phyloP scores from a whole-genome alignment of 495 filamentous ascomycete genomes.

The Daldinia concentrica region DNA sequence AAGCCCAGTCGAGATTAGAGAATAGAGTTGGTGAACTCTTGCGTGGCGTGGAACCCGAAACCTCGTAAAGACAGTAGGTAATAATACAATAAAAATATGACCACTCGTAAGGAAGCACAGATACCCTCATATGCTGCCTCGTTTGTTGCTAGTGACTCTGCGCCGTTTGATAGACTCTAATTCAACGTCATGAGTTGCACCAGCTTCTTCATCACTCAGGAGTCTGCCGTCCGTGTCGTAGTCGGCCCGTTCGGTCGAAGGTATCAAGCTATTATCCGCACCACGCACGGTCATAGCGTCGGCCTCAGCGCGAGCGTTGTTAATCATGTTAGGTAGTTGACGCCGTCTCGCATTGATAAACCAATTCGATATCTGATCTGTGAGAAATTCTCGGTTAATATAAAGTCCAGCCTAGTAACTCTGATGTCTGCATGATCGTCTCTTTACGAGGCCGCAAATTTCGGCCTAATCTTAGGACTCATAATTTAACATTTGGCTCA shows the following conservation, averaged over 20 bases:
- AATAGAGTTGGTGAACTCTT: neutral
- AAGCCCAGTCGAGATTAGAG: neutral
- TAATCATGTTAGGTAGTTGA: slow-evolving; percentile 73
- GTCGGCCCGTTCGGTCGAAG: slow-evolving; percentile 40
- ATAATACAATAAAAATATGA: slow-evolving; percentile 27
- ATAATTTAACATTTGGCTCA: slow-evolving; percentile 27
- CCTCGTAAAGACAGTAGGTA: slow-evolving; percentile 3
- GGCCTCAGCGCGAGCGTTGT: slow-evolving; percentile 57
- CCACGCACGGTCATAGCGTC: slow-evolving; percentile 44
- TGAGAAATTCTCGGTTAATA: slow-evolving; percentile 20
- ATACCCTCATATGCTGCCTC: slow-evolving; percentile 34
- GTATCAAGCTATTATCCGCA: slow-evolving; percentile 32
- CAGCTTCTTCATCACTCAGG: slow-evolving; percentile 53
- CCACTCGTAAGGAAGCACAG: neutral
- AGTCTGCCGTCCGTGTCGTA: slow-evolving; percentile 44
- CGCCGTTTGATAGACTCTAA: slow-evolving; percentile 22
- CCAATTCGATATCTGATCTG: slow-evolving; percentile 87
- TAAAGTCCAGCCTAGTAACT: neutral
- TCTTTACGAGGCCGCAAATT: neutral
- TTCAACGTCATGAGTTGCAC: slow-evolving; percentile 46
- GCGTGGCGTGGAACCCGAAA: slow-evolving; percentile 1
- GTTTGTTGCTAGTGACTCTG: slow-evolving; percentile 26
- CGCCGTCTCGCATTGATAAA: slow-evolving; percentile 91
- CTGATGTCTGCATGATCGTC: too few species aligned
- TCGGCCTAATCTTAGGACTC: neutral